These are phyloP conservation scores for Balansia obtecta DNA, from an alignment of 2,329 filamentous ascomycete genomes.

Conservation along the genomic window DNA sequence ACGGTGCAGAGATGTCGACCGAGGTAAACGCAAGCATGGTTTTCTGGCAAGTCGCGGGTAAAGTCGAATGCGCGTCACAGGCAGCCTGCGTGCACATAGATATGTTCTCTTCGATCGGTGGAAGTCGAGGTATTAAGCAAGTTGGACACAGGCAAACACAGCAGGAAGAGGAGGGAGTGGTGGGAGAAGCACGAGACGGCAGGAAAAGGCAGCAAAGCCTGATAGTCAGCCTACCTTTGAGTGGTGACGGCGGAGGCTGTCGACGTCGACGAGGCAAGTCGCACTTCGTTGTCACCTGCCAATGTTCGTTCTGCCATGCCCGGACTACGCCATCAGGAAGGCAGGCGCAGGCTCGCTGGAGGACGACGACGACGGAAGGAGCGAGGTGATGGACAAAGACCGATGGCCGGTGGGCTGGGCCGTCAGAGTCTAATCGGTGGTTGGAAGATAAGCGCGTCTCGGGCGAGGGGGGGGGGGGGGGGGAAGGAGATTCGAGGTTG, in stretches of 20 bases:
- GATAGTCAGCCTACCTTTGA: slow-evolving; percentile 12
- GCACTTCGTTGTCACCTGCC: slow-evolving; percentile 43
- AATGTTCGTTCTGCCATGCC: slow-evolving; percentile 52
- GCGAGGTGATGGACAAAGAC: not conserved
- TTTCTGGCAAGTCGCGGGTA: not conserved
- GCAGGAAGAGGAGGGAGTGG: not conserved
- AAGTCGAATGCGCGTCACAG: not conserved
- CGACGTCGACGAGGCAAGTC: slow-evolving; percentile 31
- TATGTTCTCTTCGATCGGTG: not conserved
- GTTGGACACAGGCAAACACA: not conserved
- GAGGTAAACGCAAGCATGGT: not conserved
- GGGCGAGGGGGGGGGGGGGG: too few relatives aligned
- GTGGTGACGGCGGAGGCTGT: slow-evolving; percentile 16
- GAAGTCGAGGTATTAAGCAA: slow-evolving; percentile 1
- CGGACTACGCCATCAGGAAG: slow-evolving; percentile 52
- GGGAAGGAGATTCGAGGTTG: not conserved
- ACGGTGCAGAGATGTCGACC: not conserved
- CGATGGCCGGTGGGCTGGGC: not conserved
- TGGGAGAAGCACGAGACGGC: not conserved
- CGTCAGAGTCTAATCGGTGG: not conserved
- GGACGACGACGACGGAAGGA: slow-evolving; percentile 7
- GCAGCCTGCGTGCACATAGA: not conserved
- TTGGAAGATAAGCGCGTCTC: not conserved
- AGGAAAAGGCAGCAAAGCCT: not conserved
- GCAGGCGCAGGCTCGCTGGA: slow-evolving; percentile 20